Evolutionary conservation across 495 filamentous ascomycete species (phyloP).

Genomic region (Bathelium albidoporum): DNA sequence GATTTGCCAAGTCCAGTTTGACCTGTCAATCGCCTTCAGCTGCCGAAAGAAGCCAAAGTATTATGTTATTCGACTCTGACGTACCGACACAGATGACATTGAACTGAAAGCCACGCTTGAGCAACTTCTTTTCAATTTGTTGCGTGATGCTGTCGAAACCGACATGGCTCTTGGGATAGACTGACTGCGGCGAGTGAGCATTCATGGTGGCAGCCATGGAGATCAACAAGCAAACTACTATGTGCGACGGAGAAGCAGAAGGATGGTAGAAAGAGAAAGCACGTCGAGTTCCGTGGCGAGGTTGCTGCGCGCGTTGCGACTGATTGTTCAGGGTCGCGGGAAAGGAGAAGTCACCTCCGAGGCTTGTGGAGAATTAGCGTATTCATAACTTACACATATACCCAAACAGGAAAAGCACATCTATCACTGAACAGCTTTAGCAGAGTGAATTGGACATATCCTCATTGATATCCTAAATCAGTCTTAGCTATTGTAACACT

Average conservation of each 20-base stretch:
- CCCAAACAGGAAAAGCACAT: too few relatives aligned
- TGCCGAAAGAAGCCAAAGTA: neutral
- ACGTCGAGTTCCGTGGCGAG: neutral
- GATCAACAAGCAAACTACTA: neutral
- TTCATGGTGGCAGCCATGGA: constrained; percentile 45
- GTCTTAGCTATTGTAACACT: too few relatives aligned
- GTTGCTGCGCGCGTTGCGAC: neutral
- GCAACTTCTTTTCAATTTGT: constrained; percentile 96
- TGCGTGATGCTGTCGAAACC: constrained; percentile 98
- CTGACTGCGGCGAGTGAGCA: constrained; percentile 42
- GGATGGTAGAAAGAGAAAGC: neutral
- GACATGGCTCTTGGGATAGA: constrained; percentile 94
- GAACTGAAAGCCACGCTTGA: constrained; percentile 99
- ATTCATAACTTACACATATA: too few relatives aligned
- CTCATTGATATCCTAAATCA: too few relatives aligned
- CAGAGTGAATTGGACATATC: too few relatives aligned
- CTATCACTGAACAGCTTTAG: too few relatives aligned
- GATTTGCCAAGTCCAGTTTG: constrained; percentile 99
- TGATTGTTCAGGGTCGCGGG: neutral
- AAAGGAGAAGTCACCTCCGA: neutral
- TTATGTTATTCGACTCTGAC: constrained; percentile 28
- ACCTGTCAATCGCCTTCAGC: constrained; percentile 42
- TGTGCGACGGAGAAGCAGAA: neutral
- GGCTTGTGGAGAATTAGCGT: too few relatives aligned
- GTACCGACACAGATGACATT: constrained; percentile 99